Conservation (phyloP, 805 yeast genomes). For the Kluyveromyces lactis region DNA sequence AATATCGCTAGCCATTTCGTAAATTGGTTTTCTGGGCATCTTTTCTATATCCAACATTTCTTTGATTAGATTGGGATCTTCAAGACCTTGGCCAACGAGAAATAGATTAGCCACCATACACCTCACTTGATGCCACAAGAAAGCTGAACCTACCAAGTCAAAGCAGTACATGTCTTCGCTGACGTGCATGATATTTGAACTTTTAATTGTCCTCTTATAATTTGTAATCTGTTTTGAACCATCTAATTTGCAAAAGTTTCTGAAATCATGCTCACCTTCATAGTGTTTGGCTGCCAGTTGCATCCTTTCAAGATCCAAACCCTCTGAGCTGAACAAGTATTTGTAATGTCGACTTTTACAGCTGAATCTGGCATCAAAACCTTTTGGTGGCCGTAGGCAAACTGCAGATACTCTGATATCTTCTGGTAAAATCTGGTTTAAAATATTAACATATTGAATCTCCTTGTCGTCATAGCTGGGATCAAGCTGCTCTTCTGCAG, state of each 20-base stretch:
- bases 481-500: slow-evolving; percentile 52
- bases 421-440: slow-evolving; percentile 70
- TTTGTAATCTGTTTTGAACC: slow-evolving; percentile 88
- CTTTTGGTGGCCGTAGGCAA: slow-evolving; percentile 72
- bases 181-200: slow-evolving; percentile 38
- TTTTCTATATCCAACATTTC: slow-evolving; percentile 50
- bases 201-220: slow-evolving; percentile 54
- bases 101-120: slow-evolving; percentile 86
- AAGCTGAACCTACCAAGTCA: slow-evolving; percentile 81
- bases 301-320: slow-evolving; percentile 64
- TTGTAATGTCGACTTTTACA: slow-evolving; percentile 81
- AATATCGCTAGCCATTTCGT: slow-evolving; percentile 82
- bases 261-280: slow-evolving; percentile 77
- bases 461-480: slow-evolving; percentile 55
- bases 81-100: slow-evolving; percentile 71
- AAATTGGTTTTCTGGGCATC: slow-evolving; percentile 64
- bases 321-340: slow-evolving; percentile 56
- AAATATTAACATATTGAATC: slow-evolving; percentile 62
- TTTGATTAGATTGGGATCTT: slow-evolving; percentile 47
- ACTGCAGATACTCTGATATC: slow-evolving; percentile 80
- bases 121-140: slow-evolving; percentile 96
- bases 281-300: slow-evolving; percentile 47
- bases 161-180: slow-evolving; percentile 49
- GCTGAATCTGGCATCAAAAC: slow-evolving; percentile 88
- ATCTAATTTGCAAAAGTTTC: slow-evolving; percentile 91